phyloP scores from a whole-genome alignment of 768 basidiomycete genomes.

The Crassisporium funariophilum region DNA sequence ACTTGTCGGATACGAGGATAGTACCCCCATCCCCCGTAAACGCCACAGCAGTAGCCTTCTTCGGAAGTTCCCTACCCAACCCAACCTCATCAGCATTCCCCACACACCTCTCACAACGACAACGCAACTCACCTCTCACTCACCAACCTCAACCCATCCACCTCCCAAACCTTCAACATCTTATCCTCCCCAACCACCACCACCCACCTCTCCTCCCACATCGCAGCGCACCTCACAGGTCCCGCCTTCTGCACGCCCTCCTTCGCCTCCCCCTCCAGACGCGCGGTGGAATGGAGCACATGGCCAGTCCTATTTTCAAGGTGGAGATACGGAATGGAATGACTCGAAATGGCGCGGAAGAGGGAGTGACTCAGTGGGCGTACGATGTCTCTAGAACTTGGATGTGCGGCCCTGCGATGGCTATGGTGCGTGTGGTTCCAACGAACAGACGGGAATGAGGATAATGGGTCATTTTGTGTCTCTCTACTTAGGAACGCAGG shows the following conservation, averaged over 20 bases:
- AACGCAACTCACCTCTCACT: conserved; percentile 57
- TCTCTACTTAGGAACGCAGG: too few species aligned
- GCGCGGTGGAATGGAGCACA: conserved; percentile 47
- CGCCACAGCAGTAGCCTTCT: conserved; percentile 72
- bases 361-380: conserved; percentile 21
- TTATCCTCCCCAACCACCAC: conserved; percentile 82
- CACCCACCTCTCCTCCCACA: conserved; percentile 46
- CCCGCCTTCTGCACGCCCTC: conserved; percentile 47
- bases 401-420: conserved; percentile 62
- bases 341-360: conserved; percentile 3
- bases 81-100: not conserved
- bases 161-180: conserved; percentile 70
- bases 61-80: conserved; percentile 69
- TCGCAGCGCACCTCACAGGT: conserved; percentile 59
- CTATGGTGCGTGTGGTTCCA: conserved; percentile 36
- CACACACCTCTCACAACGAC: not conserved
- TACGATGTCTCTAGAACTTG: conserved; percentile 61
- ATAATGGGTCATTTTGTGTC: conserved; percentile 21
- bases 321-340: conserved; percentile 1
- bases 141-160: conserved; percentile 55
- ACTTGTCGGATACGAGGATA: conserved; percentile 89
- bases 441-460: conserved; percentile 54
- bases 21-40: conserved; percentile 64
- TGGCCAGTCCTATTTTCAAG: conserved; percentile 49
- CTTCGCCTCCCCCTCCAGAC: conserved; percentile 30